These are phyloP conservation scores for Ogataea sp. DNA, from an alignment of 805 yeast species.

Conservation along the genomic window DNA sequence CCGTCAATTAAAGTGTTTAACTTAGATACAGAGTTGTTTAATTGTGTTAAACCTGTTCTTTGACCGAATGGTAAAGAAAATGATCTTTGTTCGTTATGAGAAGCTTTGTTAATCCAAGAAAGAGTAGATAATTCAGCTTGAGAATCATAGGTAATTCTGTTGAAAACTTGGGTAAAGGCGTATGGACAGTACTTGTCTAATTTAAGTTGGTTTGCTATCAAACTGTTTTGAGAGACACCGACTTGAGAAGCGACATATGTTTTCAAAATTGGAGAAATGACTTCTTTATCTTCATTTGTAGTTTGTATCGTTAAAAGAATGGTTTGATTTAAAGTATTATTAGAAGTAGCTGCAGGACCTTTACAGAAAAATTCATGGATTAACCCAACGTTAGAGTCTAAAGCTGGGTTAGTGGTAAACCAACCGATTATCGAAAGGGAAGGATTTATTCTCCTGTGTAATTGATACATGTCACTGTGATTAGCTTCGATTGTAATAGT, in stretches of 20 bases:
- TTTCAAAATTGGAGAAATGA: slow-evolving; percentile 45
- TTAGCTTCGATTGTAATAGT: slow-evolving; percentile 72
- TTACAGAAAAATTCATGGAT: slow-evolving; percentile 75
- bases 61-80: slow-evolving; percentile 23
- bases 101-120: slow-evolving; percentile 35
- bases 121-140: slow-evolving; percentile 53
- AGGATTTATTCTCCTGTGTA: slow-evolving; percentile 73
- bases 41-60: slow-evolving; percentile 36
- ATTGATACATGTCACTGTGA: slow-evolving; percentile 59
- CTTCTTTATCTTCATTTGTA: slow-evolving; percentile 37
- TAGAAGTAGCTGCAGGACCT: slow-evolving; percentile 56
- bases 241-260: slow-evolving; percentile 76
- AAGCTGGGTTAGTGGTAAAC: slow-evolving; percentile 55
- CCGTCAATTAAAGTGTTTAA: slow-evolving; percentile 40
- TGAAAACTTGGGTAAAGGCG: slow-evolving; percentile 72
- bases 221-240: slow-evolving; percentile 40
- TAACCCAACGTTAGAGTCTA: slow-evolving; percentile 67
- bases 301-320: slow-evolving; percentile 69
- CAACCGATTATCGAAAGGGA: slow-evolving; percentile 77
- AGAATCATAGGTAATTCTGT: slow-evolving; percentile 46
- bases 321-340: slow-evolving; percentile 70
- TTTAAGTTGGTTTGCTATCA: slow-evolving; percentile 26
- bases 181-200: slow-evolving; percentile 38
- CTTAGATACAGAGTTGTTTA: slow-evolving; percentile 36
- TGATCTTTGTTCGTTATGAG: slow-evolving; percentile 22